Evolutionary conservation across 306 rosid species (phyloP).

Genomic region (Fagus crenata): DNA sequence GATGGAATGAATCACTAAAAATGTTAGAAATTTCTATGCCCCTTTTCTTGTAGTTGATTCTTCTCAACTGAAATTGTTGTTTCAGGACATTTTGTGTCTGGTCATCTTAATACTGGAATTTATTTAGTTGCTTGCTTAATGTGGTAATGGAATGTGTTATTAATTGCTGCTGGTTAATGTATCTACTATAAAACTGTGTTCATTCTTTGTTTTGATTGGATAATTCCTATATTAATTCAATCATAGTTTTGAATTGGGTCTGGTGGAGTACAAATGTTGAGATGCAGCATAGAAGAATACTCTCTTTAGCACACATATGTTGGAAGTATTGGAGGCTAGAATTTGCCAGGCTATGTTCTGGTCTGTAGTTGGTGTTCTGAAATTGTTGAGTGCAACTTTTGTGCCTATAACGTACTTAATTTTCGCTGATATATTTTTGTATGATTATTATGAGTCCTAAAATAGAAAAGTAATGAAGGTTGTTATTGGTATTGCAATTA

Average conservation of each 20-base stretch:
- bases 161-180: not conserved
- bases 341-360: too few species aligned
- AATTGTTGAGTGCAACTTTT: too few species aligned
- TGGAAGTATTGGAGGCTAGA: too few species aligned
- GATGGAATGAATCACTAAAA: slow-evolving; percentile 23
- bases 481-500: too few species aligned
- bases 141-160: not conserved
- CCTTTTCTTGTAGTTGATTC: slow-evolving; percentile 7
- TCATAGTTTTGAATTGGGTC: too few species aligned
- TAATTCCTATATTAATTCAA: not conserved
- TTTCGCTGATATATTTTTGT: too few species aligned
- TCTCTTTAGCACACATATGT: not conserved
- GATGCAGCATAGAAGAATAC: not conserved
- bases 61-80: slow-evolving; percentile 4
- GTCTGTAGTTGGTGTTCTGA: too few species aligned
- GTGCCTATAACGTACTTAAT: too few species aligned
- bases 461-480: too few species aligned
- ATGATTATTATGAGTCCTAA: too few species aligned
- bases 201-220: not conserved
- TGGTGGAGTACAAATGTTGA: too few species aligned
- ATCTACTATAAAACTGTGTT: not conserved
- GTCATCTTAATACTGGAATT: slow-evolving; percentile 4
- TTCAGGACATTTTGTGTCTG: slow-evolving; percentile 1
- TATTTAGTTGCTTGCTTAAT: slow-evolving; percentile 1
- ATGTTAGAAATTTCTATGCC: slow-evolving; percentile 4